Evolutionary conservation across 2,329 filamentous ascomycete species (phyloP).

Genomic region (Keithomyces neogunnii): DNA sequence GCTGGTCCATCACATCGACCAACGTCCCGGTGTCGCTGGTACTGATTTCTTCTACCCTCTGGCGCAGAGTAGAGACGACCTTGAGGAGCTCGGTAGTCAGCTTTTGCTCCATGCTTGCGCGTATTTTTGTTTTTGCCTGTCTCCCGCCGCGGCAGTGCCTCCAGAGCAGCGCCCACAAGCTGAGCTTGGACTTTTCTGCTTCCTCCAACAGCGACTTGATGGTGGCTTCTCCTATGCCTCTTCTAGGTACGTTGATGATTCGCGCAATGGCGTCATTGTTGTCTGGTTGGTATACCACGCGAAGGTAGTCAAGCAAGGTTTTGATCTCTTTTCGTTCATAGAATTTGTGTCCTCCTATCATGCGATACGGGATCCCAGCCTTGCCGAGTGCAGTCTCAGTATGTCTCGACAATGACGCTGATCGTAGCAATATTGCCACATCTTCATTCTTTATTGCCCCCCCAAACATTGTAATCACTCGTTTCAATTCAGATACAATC

Average conservation of each 20-base stretch:
- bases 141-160: conserved; percentile 44
- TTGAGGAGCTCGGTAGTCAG: conserved; percentile 42
- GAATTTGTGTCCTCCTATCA: conserved; percentile 86
- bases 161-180: conserved; percentile 66
- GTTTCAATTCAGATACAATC: conserved; percentile 77
- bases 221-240: conserved; percentile 73
- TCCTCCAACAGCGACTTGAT: conserved; percentile 67
- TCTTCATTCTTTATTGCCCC: conserved; percentile 66
- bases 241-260: conserved; percentile 75
- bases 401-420: conserved; percentile 72
- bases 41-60: conserved; percentile 19
- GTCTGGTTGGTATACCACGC: conserved; percentile 73
- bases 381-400: conserved; percentile 77
- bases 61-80: conserved; percentile 26
- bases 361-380: conserved; percentile 76
- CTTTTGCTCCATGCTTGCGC: conserved; percentile 42
- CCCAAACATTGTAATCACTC: conserved; percentile 63
- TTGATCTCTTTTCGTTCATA: conserved; percentile 90
- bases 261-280: conserved; percentile 81
- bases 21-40: conserved; percentile 24
- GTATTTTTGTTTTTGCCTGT: conserved; percentile 38
- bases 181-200: conserved; percentile 59
- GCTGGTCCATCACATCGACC: conserved; percentile 40
- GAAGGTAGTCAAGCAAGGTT: conserved; percentile 76
- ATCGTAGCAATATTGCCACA: conserved; percentile 80